These are phyloP conservation scores for Penicillium sp. DNA, from an alignment of 2,329 filamentous ascomycete species.

Conservation along the genomic window DNA sequence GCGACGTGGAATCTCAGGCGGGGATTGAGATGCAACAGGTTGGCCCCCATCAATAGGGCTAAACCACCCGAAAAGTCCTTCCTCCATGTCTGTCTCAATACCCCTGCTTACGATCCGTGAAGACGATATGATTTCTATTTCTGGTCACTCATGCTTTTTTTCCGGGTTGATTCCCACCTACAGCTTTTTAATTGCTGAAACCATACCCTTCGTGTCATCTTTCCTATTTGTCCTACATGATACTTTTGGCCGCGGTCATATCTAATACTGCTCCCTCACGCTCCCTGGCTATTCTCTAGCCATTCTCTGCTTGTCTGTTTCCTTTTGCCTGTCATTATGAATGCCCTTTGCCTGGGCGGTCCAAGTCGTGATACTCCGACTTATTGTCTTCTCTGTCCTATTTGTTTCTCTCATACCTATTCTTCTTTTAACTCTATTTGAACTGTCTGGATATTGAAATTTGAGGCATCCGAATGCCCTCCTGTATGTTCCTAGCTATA, in stretches of 20 bases:
- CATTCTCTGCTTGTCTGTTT: constrained; percentile 14
- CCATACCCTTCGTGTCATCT: constrained; percentile 13
- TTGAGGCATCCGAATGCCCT: background rate
- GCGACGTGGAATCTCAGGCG: constrained; percentile 48
- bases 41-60: constrained; percentile 21
- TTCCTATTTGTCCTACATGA: constrained; percentile 5
- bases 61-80: constrained; percentile 8
- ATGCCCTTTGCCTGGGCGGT: background rate
- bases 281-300: constrained; percentile 11
- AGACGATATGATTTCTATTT: constrained; percentile 19
- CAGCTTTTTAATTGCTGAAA: constrained; percentile 17
- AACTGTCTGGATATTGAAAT: too few species aligned
- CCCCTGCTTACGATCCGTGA: constrained; percentile 16
- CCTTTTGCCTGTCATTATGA: constrained; percentile 3
- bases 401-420: background rate
- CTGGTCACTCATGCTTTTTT: constrained; percentile 6
- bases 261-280: constrained; percentile 10
- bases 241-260: constrained; percentile 1
- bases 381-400: background rate
- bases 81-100: constrained; percentile 9
- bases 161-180: constrained; percentile 7
- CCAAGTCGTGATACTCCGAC: background rate
- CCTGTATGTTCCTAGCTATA: constrained; percentile 3
- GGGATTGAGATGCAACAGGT: constrained; percentile 70
- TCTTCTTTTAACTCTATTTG: background rate